Evolutionary conservation across 495 filamentous ascomycete genomes (phyloP).

Genomic region (Lepidopterella palustris): DNA sequence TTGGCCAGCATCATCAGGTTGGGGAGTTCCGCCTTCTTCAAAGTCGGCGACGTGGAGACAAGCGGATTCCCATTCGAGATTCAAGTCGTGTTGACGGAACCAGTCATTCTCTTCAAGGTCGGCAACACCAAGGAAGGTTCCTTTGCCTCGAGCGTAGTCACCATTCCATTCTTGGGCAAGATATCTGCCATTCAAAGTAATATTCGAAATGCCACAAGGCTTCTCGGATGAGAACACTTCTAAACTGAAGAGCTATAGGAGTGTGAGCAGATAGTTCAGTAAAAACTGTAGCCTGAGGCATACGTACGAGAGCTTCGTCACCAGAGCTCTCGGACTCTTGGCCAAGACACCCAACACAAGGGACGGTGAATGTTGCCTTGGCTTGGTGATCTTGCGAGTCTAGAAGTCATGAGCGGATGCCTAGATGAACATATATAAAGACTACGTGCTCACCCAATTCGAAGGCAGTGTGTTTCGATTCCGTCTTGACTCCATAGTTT

Average conservation of each 20-base stretch:
- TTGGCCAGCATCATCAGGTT: constrained; percentile 19
- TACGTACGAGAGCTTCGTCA: constrained; percentile 38
- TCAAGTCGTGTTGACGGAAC: constrained; percentile 23
- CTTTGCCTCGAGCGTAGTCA: constrained; percentile 20
- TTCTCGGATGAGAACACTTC: constrained; percentile 18
- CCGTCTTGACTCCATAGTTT: background rate
- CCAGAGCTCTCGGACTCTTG: constrained; percentile 9
- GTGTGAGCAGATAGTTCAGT: constrained; percentile 16
- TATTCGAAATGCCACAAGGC: constrained; percentile 28
- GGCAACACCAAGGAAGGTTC: constrained; percentile 13
- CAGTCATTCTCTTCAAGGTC: constrained; percentile 20
- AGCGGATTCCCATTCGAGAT: constrained; percentile 27
- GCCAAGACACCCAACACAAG: constrained; percentile 29
- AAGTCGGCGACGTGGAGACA: constrained; percentile 23
- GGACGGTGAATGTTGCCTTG: constrained; percentile 31
- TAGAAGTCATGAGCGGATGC: constrained; percentile 20
- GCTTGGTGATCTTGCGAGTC: constrained; percentile 26
- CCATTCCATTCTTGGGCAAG: constrained; percentile 29
- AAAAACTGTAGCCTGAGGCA: constrained; percentile 28
- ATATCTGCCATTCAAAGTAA: constrained; percentile 27
- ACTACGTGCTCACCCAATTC: constrained; percentile 16
- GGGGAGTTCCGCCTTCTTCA: background rate
- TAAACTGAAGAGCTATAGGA: constrained; percentile 29
- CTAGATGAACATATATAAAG: constrained; percentile 18
- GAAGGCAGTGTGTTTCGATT: constrained; percentile 2